These are phyloP conservation scores for Calonectria fujianensis DNA, from an alignment of 2,329 filamentous ascomycete species.

Conservation along the genomic window DNA sequence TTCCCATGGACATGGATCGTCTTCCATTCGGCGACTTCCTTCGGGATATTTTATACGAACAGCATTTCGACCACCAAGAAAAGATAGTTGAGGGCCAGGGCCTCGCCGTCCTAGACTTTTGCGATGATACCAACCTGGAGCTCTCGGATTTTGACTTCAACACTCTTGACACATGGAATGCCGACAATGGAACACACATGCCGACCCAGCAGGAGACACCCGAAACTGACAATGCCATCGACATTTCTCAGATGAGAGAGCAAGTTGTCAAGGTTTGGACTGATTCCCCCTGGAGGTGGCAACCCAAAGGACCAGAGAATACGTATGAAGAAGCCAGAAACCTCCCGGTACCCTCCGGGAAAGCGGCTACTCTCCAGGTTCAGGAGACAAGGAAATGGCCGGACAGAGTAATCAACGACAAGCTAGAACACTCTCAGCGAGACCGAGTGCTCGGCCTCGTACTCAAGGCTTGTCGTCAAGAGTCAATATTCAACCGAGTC, in stretches of 20 bases:
- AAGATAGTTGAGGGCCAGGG: constrained; percentile 63
- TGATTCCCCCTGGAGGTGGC: constrained; percentile 71
- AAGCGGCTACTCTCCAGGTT: constrained; percentile 62
- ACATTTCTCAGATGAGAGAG: constrained; percentile 68
- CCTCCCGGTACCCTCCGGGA: constrained; percentile 64
- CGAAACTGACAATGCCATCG: constrained; percentile 62
- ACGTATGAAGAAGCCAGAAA: constrained; percentile 67
- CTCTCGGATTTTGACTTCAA: constrained; percentile 72
- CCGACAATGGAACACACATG: constrained; percentile 59
- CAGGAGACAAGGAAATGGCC: constrained; percentile 62
- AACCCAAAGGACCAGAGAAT: constrained; percentile 66
- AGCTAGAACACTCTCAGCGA: constrained; percentile 68
- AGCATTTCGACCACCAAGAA: constrained; percentile 59
- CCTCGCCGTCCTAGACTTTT: constrained; percentile 69
- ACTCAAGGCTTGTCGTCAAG: constrained; percentile 73
- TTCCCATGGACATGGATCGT: constrained; percentile 57
- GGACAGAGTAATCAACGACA: constrained; percentile 65
- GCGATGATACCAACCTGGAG: constrained; percentile 69
- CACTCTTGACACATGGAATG: constrained; percentile 69
- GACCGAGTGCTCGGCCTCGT: constrained; percentile 80
- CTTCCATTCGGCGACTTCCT: constrained; percentile 71
- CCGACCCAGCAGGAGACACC: constrained; percentile 50
- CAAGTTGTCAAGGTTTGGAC: constrained; percentile 69
- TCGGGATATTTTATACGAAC: constrained; percentile 70
- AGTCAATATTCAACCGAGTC: constrained; percentile 69